Conservation (phyloP, 768 basidiomycete species). For the Macrolepiota dolichaula region DNA sequence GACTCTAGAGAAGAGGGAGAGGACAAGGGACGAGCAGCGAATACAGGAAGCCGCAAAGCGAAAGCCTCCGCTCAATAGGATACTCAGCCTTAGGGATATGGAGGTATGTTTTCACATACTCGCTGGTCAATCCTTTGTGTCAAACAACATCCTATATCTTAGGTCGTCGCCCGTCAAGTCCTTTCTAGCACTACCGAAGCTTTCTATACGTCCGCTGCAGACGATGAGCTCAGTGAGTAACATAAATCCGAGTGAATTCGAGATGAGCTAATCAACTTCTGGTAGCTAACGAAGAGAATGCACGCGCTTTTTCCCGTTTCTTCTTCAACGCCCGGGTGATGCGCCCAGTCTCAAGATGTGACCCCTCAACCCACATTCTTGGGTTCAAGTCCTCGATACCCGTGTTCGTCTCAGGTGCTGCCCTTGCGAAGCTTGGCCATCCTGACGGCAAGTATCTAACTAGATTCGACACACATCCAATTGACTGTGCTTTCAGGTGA, state of each 20-base stretch:
- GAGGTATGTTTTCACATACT: conserved; percentile 46
- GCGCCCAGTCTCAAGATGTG: conserved; percentile 58
- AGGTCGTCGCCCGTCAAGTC: conserved; percentile 71
- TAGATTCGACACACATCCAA: background rate
- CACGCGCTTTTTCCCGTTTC: conserved; percentile 77
- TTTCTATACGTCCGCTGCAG: conserved; percentile 84
- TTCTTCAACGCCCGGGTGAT: conserved; percentile 87
- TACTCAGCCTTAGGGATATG: conserved; percentile 78
- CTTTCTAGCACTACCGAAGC: conserved; percentile 75
- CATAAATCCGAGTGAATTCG: background rate
- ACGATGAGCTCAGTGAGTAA: conserved; percentile 74
- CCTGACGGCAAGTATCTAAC: conserved; percentile 47
- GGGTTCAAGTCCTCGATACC: conserved; percentile 72
- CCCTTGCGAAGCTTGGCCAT: conserved; percentile 83
- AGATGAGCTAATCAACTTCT: conserved; percentile 13
- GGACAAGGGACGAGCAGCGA: conserved; percentile 69
- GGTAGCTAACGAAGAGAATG: conserved; percentile 63
- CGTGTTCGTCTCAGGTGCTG: conserved; percentile 80
- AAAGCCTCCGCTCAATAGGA: conserved; percentile 66
- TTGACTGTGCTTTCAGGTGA: conserved; percentile 50
- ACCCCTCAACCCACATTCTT: conserved; percentile 75
- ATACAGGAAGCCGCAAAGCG: conserved; percentile 56
- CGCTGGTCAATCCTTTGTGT: too few species aligned
- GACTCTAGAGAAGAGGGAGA: conserved; percentile 35
- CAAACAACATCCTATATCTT: too few species aligned